Percentiles rank a stretch among this genome's conserved stretches.
Evolutionary conservation across 1,284 basidiomycete species (phyloP).

Genomic region (Wallemia ichthyophaga): DNA sequence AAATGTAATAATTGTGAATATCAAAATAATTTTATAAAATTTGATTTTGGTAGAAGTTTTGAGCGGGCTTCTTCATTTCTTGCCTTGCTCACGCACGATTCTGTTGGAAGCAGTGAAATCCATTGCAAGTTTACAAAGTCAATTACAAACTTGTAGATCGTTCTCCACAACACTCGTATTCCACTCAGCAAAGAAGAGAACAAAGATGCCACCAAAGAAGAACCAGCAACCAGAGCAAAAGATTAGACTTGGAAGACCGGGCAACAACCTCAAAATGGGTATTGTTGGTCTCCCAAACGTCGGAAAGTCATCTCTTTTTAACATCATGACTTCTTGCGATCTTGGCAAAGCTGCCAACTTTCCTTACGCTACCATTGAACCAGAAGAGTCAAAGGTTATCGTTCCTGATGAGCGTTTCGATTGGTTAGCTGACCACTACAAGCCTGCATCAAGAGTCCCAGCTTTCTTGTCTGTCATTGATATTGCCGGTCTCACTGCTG

Average conservation of each 20-base stretch:
- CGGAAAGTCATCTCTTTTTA: slow-evolving; percentile 83
- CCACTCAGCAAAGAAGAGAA: slow-evolving; percentile 5
- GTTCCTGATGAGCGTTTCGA: slow-evolving; percentile 89
- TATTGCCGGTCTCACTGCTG: slow-evolving; percentile 88
- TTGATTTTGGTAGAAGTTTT: background rate
- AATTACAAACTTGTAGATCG: background rate
- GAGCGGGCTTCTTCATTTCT: background rate
- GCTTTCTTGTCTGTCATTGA: slow-evolving; percentile 95
- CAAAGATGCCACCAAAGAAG: slow-evolving; percentile 54
- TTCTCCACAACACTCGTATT: background rate
- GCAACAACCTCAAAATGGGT: slow-evolving; percentile 76
- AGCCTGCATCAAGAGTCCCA: slow-evolving; percentile 60
- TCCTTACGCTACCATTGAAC: slow-evolving; percentile 83
- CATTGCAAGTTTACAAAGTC: background rate
- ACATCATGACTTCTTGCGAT: slow-evolving; percentile 75
- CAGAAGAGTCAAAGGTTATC: slow-evolving; percentile 62
- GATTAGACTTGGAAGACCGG: slow-evolving; percentile 50
- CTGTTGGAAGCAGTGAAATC: background rate
- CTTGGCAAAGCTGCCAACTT: slow-evolving; percentile 97
- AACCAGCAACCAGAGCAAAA: slow-evolving; percentile 45
- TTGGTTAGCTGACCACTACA: slow-evolving; percentile 75
- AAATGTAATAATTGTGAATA: background rate
- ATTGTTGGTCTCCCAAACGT: slow-evolving; percentile 94
- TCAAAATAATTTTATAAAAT: background rate
- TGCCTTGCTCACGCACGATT: background rate